Conservation (phyloP, 1,284 basidiomycete genomes). For the Butyriboletus regius region DNA sequence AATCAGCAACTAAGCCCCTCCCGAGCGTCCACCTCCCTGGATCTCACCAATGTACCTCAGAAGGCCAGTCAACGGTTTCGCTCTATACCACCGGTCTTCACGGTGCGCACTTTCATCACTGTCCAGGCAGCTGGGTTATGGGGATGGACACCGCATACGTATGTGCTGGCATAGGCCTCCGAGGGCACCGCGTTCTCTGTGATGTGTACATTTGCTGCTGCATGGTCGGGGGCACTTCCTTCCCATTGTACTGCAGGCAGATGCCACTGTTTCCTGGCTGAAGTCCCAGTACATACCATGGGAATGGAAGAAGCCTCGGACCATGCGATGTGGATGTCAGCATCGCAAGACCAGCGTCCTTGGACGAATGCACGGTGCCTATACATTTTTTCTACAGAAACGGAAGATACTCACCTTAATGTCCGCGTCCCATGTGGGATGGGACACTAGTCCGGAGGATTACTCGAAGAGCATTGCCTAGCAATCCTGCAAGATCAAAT, state of each 20-base stretch:
- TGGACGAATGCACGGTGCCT: neutral
- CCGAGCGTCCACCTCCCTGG: slow-evolving; percentile 6
- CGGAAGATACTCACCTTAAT: slow-evolving; percentile 6
- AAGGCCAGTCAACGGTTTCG: neutral
- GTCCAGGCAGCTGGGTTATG: slow-evolving; percentile 18
- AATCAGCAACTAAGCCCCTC: slow-evolving; percentile 7
- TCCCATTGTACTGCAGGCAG: slow-evolving; percentile 35
- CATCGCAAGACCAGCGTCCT: slow-evolving; percentile 22
- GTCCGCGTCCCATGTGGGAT: neutral
- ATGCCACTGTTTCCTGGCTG: slow-evolving; percentile 30
- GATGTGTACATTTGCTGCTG: slow-evolving; percentile 26
- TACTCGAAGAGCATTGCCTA: neutral
- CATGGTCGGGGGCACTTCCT: slow-evolving; percentile 34
- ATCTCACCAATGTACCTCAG: neutral
- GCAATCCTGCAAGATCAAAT: slow-evolving; percentile 2
- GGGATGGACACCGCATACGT: slow-evolving; percentile 3
- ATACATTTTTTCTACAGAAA: neutral
- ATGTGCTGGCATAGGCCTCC: neutral
- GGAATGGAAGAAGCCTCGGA: slow-evolving; percentile 42
- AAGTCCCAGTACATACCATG: slow-evolving; percentile 39
- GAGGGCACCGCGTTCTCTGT: slow-evolving; percentile 17
- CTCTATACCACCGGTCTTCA: neutral
- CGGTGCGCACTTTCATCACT: slow-evolving; percentile 15
- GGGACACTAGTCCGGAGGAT: slow-evolving; percentile 8
- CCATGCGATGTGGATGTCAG: slow-evolving; percentile 31